Conservation (phyloP, 23 red algal genomes). For the Gracilaria domingensis region DNA sequence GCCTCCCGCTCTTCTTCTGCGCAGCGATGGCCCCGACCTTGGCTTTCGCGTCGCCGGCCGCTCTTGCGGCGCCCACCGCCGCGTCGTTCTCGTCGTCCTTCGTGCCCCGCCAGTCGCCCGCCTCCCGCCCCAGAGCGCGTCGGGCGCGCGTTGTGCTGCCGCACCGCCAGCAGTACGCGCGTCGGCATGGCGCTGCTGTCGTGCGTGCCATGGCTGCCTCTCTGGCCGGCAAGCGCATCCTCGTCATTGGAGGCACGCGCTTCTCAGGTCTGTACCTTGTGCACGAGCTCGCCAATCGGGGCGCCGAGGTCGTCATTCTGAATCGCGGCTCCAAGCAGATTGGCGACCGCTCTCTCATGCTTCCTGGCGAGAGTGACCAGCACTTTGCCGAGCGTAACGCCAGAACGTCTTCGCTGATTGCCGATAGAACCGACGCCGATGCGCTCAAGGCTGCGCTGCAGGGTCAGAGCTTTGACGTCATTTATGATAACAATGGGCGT, state of each 20-base stretch:
- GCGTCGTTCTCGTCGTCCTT: neutral
- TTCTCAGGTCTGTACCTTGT: slow-evolving; percentile 97
- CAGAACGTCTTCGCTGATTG: slow-evolving; percentile 66
- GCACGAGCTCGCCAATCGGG: slow-evolving; percentile 81
- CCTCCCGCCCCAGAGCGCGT: neutral
- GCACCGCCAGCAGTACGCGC: neutral
- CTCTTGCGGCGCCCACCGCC: neutral
- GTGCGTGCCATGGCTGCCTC: slow-evolving; percentile 7
- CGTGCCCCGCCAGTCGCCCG: neutral
- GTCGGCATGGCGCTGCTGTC: neutral
- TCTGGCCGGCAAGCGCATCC: slow-evolving; percentile 54
- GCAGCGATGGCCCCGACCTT: neutral
- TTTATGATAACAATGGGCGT: slow-evolving; percentile 96
- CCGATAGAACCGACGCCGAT: slow-evolving; percentile 82
- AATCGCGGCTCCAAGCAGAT: slow-evolving; percentile 83
- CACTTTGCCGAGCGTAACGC: slow-evolving; percentile 80
- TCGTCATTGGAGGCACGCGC: slow-evolving; percentile 97
- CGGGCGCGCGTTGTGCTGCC: neutral
- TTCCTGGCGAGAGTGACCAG: slow-evolving; percentile 82
- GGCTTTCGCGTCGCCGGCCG: neutral
- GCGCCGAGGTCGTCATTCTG: slow-evolving; percentile 85
- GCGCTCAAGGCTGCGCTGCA: slow-evolving; percentile 50
- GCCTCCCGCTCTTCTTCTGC: neutral
- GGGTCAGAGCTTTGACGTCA: slow-evolving; percentile 77
- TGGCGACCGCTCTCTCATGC: slow-evolving; percentile 68